Conservation (phyloP, 805 yeast genomes). For the Debaryomyces hansenii region DNA sequence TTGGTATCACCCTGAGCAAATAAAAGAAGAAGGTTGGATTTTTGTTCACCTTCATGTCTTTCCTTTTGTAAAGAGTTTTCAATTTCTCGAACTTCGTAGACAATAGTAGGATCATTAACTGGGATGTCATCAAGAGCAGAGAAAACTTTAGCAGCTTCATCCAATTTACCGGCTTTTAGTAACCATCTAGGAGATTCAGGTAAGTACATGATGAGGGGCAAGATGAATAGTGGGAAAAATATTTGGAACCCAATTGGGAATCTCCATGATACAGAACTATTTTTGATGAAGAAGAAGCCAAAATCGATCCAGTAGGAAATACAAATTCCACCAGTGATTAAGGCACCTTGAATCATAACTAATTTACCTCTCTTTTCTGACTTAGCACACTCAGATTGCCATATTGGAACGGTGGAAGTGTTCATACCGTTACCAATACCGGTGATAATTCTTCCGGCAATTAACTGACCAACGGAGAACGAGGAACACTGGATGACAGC, state of each 20-base stretch:
- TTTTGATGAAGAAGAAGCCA: conserved; percentile 59
- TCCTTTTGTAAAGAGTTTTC: conserved; percentile 24
- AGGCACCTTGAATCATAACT: conserved; percentile 69
- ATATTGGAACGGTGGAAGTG: conserved; percentile 80
- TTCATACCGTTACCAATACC: conserved; percentile 78
- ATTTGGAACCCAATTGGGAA: conserved; percentile 79
- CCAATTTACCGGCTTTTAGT: conserved; percentile 23
- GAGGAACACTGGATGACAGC: conserved; percentile 59
- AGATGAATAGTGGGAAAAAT: conserved; percentile 48
- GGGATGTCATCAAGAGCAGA: conserved; percentile 27
- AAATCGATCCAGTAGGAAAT: conserved; percentile 77
- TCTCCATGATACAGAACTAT: conserved; percentile 61
- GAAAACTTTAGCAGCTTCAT: conserved; percentile 27
- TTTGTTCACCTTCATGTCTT: conserved; percentile 19
- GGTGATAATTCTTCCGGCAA: conserved; percentile 67
- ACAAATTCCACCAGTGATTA: conserved; percentile 67
- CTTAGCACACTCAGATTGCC: conserved; percentile 74
- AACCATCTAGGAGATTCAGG: conserved; percentile 51
- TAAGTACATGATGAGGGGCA: conserved; percentile 34
- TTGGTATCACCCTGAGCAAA: conserved; percentile 43
- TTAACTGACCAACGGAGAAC: conserved; percentile 60
- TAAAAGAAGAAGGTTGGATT: conserved; percentile 24
- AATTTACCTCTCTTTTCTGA: conserved; percentile 66
- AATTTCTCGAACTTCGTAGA: conserved; percentile 26
- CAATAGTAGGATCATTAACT: conserved; percentile 17